Conservation (phyloP, 1,284 basidiomycete species). For the Sporisorium scitamineum region DNA sequence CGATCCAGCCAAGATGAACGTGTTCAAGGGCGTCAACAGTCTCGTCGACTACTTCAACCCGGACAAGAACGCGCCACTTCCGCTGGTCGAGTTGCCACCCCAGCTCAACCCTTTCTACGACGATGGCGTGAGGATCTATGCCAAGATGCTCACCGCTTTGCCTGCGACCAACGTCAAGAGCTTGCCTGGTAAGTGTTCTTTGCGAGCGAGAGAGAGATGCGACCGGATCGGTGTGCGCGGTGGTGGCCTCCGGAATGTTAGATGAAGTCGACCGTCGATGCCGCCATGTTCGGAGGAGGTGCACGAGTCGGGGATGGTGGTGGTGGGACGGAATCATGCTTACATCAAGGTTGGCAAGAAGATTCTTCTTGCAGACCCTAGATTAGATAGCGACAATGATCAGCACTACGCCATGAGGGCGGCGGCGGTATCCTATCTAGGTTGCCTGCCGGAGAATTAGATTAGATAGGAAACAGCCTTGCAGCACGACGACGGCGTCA, state of each 20-base stretch:
- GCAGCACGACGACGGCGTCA: background rate
- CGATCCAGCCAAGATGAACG: slow-evolving; percentile 25
- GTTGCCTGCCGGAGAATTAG: slow-evolving; percentile 1
- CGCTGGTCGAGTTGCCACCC: slow-evolving; percentile 46
- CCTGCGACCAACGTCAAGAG: slow-evolving; percentile 56
- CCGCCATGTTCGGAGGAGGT: background rate
- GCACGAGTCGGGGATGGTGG: background rate
- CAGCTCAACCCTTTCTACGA: slow-evolving; percentile 45
- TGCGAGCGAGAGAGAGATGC: background rate
- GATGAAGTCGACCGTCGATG: background rate
- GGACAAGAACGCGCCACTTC: slow-evolving; percentile 44
- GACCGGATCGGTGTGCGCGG: background rate
- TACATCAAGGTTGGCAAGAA: background rate
- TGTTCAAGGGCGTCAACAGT: slow-evolving; percentile 39
- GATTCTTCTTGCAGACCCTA: slow-evolving; percentile 27
- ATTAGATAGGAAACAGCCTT: slow-evolving; percentile 6
- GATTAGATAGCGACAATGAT: slow-evolving; percentile 26
- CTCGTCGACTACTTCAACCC: slow-evolving; percentile 51
- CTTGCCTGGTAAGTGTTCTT: slow-evolving; percentile 45
- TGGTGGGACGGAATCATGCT: background rate
- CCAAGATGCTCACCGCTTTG: slow-evolving; percentile 50
- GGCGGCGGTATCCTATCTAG: background rate
- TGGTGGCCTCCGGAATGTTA: no score
- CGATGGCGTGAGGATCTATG: slow-evolving; percentile 49
- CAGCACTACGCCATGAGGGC: background rate